A percentile compares a stretch with the other conserved stretches of the same genome.
These are phyloP conservation scores for Phytopythium cucurbitacearum DNA, from an alignment of 352 stramenopile species.

Conservation along the genomic window DNA sequence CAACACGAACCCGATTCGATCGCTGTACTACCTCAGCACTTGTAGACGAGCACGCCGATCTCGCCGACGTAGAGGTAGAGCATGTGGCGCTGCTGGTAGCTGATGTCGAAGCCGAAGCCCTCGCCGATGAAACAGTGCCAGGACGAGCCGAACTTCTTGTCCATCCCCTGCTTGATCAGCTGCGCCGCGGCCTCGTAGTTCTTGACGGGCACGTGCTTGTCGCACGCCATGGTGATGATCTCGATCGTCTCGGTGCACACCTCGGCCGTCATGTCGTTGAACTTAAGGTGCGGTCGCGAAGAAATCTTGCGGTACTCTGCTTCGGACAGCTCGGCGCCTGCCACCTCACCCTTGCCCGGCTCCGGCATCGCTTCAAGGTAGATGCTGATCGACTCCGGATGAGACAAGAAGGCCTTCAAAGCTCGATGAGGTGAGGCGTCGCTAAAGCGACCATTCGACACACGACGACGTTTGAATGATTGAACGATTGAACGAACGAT, in stretches of 20 bases:
- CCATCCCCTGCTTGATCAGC: conserved; percentile 95
- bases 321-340: conserved; percentile 51
- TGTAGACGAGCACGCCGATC: conserved; percentile 95
- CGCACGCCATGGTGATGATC: conserved; percentile 95
- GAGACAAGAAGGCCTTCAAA: too few relatives aligned
- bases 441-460: too few relatives aligned
- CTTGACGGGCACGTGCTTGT: conserved; percentile 92
- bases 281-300: conserved; percentile 73
- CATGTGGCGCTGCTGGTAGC: conserved; percentile 95
- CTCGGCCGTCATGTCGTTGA: conserved; percentile 91
- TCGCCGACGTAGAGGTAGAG: conserved; percentile 93
- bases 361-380: conserved; percentile 37
- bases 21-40: conserved; percentile 59
- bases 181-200: conserved; percentile 93
- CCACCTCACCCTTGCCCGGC: conserved; percentile 31
- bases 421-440: too few relatives aligned
- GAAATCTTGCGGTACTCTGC: conserved; percentile 84
- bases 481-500: too few relatives aligned
- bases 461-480: too few relatives aligned
- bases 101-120: conserved; percentile 96
- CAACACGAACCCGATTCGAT: too few relatives aligned
- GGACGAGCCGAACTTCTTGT: conserved; percentile 96
- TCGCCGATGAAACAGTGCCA: conserved; percentile 97
- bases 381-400: too few relatives aligned
- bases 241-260: conserved; percentile 94